A percentile compares a stretch with the other conserved stretches of the same genome.
Conservation (phyloP, 768 basidiomycete genomes). For the Mycena amicta region DNA sequence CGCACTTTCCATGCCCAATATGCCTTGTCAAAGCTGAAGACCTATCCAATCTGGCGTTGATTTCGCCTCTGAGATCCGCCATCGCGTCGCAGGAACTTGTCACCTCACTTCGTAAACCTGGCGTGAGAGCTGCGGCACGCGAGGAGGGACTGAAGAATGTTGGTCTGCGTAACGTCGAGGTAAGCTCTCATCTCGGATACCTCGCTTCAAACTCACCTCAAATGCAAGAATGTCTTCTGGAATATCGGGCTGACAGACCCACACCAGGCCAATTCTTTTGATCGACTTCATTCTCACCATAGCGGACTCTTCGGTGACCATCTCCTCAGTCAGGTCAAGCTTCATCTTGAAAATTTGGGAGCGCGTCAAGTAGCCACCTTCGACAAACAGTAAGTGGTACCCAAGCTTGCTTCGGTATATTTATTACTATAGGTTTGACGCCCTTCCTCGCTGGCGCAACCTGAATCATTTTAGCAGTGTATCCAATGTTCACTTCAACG, state of each 20-base stretch:
- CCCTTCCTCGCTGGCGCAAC: slow-evolving; percentile 35
- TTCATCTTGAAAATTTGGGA: slow-evolving; percentile 22
- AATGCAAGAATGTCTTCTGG: slow-evolving; percentile 45
- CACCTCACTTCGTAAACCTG: slow-evolving; percentile 13
- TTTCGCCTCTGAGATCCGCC: slow-evolving; percentile 20
- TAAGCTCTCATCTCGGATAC: slow-evolving; percentile 11
- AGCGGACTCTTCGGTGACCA: slow-evolving; percentile 38
- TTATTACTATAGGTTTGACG: slow-evolving; percentile 26
- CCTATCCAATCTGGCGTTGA: slow-evolving; percentile 23
- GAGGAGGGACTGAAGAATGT: slow-evolving; percentile 27
- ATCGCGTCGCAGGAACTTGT: slow-evolving; percentile 18
- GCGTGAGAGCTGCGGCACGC: slow-evolving; percentile 5
- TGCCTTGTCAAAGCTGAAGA: slow-evolving; percentile 36
- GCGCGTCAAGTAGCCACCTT: slow-evolving; percentile 14
- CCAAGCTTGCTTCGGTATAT: slow-evolving; percentile 4
- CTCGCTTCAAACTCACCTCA: slow-evolving; percentile 6
- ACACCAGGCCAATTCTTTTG: slow-evolving; percentile 37
- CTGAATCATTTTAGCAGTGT: slow-evolving; percentile 35
- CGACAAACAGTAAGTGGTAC: slow-evolving; percentile 30
- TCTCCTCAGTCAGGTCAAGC: slow-evolving; percentile 29
- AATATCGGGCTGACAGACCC: slow-evolving; percentile 35
- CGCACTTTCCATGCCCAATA: slow-evolving; percentile 38
- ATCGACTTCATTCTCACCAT: slow-evolving; percentile 39
- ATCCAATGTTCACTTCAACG: slow-evolving; percentile 31
- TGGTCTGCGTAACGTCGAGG: slow-evolving; percentile 27